Base-by-base conservation (phyloP, 2,329 filamentous ascomycete genomes). In the Exophiala phaeomuriformis region DNA sequence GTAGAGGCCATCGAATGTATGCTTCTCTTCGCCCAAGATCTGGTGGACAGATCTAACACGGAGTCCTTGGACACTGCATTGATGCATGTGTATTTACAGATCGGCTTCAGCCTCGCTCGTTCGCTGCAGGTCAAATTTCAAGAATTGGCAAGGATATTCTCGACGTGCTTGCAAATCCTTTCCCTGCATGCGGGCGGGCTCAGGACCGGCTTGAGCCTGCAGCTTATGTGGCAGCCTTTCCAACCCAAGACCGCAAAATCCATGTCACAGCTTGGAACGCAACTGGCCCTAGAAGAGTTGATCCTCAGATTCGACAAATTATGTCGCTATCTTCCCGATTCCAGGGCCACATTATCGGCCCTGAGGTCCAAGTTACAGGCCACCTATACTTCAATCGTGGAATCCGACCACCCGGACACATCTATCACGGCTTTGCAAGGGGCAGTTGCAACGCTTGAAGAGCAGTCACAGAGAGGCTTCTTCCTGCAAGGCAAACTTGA, bases 121-220 rank as follows among this genome's bases (percentile, higher is more conserved):
- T 74, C 59, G 37, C 66, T 69, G 10, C 60, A 63, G 36, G 47
- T 2, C 8, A 43, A 5, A 4, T 40, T 47, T 47, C 35, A 44
- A 3, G 42, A 35, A 5, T n/a, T 57, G 28, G 45, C 48, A 6
- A 28, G 35, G n/a, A n/a, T 30, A 5, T 50, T 54, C 28, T 39
- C 33, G 10, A 27, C 9, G n/a, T 37, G 29, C 27, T 37, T 57
- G 8, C 19, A 52, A 19, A 30, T 27, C 33, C 62, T 64, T 52
- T 64, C 62, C 5, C 63, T 61, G 7, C 57, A 60, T 0, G 8
- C 84, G 82, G 60, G 93, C 94, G 86, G 86, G 39, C 64, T 69
- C 32, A 67, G 68, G 44, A 69, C 69, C 6, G 62, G 62, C n/a
- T 49, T 54, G 33, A 55, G 59, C 10, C 52, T 63, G 4, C 61